Evolutionary conservation across 495 filamentous ascomycete genomes (phyloP), one percentile per base, ranked within the genome.

Genomic region (Letharia lupina): DNA sequence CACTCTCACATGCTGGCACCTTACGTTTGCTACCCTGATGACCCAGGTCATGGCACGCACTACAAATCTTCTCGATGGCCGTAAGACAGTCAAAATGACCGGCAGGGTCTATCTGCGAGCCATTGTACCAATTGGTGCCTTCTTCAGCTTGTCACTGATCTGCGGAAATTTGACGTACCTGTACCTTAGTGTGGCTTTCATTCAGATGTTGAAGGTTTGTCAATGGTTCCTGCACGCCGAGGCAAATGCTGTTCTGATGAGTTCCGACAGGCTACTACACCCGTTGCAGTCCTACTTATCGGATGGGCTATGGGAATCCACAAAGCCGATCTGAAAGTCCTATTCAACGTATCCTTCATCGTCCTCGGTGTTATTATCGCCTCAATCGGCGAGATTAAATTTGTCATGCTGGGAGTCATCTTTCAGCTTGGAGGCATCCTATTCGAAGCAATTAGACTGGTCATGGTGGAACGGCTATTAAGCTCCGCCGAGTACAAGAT

Each of bases 181-280:
- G 33, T 90, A 91, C 74, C 79, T 91, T 20, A 87, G 82, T 69
- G 88, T 92, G 7, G 80, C 87, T 37, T 92, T 92, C 75, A 90
- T 91, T 70, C 89, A 92, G 77, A 91, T 92, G 87, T 81, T 91
- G 67, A 92, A 92, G 83, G 85, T 86, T 70, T 20, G 75, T 66
- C 11, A 6, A 15, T 44, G 16, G n/a, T 18, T 37, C 15, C 16
- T 54, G 28, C 28, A 42, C 4, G 39, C 50, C 39, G 3, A 23
- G 20, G 61, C 54, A 20, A 18, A 18, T 45, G 18, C 41, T 63
- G 31, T 58, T 44, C 64, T 54, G 47, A 62, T 64, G 12, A 60
- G 33, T 7, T 13, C 35, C 2, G 35, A 39, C 60, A 86, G 84
- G 86, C 89, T 63, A 81, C 82, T 31, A 87, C 84, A 13, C 87